These are phyloP conservation scores for Oleoguttula mirabilis DNA, from an alignment of 495 filamentous ascomycete species.

Conservation along the genomic window DNA sequence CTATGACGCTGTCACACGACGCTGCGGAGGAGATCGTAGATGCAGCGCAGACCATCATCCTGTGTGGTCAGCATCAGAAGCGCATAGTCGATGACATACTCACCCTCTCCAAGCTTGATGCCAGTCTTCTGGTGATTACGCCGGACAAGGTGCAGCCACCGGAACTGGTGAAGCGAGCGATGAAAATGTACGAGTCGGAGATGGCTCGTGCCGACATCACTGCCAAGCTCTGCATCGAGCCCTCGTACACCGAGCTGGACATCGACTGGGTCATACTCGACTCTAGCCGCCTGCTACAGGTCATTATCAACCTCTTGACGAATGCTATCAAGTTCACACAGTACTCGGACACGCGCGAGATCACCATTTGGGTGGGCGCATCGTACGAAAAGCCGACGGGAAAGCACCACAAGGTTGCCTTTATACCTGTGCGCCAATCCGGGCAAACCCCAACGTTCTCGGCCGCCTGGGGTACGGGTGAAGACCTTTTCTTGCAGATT, in stretches of 20 bases:
- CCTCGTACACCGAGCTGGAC: conserved; percentile 40
- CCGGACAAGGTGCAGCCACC: conserved; percentile 55
- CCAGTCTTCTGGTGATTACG: conserved; percentile 53
- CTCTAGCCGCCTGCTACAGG: conserved; percentile 56
- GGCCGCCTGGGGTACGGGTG: conserved; percentile 57
- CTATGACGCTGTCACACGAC: background rate
- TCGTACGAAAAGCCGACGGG: conserved; percentile 42
- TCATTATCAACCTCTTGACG: conserved; percentile 37
- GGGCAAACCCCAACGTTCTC: conserved; percentile 27
- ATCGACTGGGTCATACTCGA: conserved; percentile 60
- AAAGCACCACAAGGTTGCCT: conserved; percentile 31
- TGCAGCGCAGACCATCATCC: conserved; percentile 59
- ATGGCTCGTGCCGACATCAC: conserved; percentile 52
- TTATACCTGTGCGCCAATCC: conserved; percentile 24
- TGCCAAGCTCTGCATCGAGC: conserved; percentile 46
- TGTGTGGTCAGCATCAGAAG: conserved; percentile 66
- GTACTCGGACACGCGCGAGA: conserved; percentile 39
- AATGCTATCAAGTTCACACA: background rate
- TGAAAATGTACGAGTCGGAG: conserved; percentile 62
- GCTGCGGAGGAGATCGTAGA: conserved; percentile 34
- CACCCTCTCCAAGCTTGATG: conserved; percentile 70
- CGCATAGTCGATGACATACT: conserved; percentile 70
- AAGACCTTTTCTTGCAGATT: conserved; percentile 56
- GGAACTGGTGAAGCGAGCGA: conserved; percentile 47
- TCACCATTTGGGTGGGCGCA: conserved; percentile 58